Evolutionary conservation across 257 asterid species (phyloP).

Genomic region (Avicennia marina): DNA sequence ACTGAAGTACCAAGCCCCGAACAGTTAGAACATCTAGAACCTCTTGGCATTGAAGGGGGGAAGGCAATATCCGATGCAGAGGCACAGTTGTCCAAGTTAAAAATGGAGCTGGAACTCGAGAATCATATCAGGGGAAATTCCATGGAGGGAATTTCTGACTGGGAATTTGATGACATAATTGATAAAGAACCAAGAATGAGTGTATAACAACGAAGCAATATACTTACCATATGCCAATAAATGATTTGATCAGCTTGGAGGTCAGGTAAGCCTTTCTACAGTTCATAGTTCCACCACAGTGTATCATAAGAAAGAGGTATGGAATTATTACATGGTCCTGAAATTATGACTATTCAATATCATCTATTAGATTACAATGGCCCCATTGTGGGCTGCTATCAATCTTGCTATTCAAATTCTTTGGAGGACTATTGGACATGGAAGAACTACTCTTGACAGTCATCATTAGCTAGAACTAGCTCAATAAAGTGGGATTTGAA

Average conservation of each 20-base stretch:
- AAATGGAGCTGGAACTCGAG: conserved; percentile 76
- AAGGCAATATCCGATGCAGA: conserved; percentile 38
- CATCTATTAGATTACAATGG: conserved; percentile 6
- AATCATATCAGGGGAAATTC: conserved; percentile 39
- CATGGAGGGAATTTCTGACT: conserved; percentile 57
- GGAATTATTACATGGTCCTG: not conserved
- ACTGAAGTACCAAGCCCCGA: conserved; percentile 6
- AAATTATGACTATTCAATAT: not conserved
- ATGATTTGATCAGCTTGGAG: conserved; percentile 1
- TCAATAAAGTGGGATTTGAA: not conserved
- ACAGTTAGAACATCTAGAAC: conserved; percentile 25
- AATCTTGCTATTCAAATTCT: conserved; percentile 1
- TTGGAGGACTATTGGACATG: conserved; percentile 7
- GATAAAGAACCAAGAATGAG: conserved; percentile 33
- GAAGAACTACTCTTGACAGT: not conserved
- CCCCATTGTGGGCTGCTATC: not conserved
- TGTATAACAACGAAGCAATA: not conserved
- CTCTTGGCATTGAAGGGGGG: conserved; percentile 18
- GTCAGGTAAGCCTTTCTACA: not conserved
- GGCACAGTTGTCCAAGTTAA: conserved; percentile 50
- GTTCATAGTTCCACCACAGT: not conserved
- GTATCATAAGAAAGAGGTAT: not conserved
- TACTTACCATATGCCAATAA: not conserved
- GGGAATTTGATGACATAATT: conserved; percentile 67
- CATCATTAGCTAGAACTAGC: not conserved